A percentile compares a stretch with the other conserved stretches of the same genome.
Conservation (phyloP, 2,329 filamentous ascomycete genomes). For the Triangularia verruculosa region DNA sequence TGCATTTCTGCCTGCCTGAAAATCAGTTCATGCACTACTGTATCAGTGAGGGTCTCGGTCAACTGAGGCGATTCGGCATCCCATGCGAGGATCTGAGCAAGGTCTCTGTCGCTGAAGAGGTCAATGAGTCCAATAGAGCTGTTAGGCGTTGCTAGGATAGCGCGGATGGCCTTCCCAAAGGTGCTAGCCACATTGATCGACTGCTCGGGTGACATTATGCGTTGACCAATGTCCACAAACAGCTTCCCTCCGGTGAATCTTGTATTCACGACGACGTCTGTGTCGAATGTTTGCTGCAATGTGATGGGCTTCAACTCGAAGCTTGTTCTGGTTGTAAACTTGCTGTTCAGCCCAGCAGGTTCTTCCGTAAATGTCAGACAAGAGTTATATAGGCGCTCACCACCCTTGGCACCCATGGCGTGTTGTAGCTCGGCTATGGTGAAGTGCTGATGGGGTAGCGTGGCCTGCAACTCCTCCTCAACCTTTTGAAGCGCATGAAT, state of each 20-base stretch:
- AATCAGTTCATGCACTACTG: conserved; percentile 46
- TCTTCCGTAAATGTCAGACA: conserved; percentile 48
- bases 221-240: conserved; percentile 44
- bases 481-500: conserved; percentile 33
- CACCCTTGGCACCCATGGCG: conserved; percentile 41
- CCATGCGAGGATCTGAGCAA: conserved; percentile 52
- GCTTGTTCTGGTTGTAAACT: conserved; percentile 29
- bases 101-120: conserved; percentile 55
- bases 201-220: conserved; percentile 43
- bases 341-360: conserved; percentile 36
- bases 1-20: conserved; percentile 38
- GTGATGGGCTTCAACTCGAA: conserved; percentile 36
- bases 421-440: conserved; percentile 48
- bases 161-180: conserved; percentile 52
- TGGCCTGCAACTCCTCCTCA: conserved; percentile 32
- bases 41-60: conserved; percentile 39
- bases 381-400: conserved; percentile 48
- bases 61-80: conserved; percentile 43
- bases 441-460: conserved; percentile 43
- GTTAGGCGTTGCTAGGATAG: conserved; percentile 44
- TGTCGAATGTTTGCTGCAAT: conserved; percentile 44
- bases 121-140: conserved; percentile 45
- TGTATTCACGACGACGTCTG: conserved; percentile 46
- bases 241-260: conserved; percentile 42
- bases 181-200: conserved; percentile 48